phyloP scores from a whole-genome alignment of 257 asterid species.

The Lantana camara region DNA sequence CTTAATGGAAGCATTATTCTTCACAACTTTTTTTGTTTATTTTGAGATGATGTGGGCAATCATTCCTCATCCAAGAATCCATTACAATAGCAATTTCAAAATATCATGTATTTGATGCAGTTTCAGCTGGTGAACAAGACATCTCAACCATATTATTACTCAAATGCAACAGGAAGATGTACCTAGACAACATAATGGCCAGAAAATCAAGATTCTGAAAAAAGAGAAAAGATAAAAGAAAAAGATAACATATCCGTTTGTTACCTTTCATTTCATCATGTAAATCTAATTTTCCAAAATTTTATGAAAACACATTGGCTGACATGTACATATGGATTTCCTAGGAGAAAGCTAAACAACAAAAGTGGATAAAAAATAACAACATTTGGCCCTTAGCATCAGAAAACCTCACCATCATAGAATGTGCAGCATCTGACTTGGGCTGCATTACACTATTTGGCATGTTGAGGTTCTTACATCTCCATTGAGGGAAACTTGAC shows the following conservation, averaged over 20 bases:
- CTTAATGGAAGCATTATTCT: constrained; percentile 11
- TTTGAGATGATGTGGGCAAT: constrained; percentile 19
- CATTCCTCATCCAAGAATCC: constrained; percentile 22
- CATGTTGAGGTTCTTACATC: constrained; percentile 28
- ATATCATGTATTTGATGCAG: neutral
- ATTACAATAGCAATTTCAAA: constrained; percentile 18
- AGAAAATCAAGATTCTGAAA: neutral
- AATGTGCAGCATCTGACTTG: constrained; percentile 2
- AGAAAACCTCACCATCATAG: constrained; percentile 20
- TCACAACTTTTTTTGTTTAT: constrained; percentile 5
- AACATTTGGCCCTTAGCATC: constrained; percentile 14
- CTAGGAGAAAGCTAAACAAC: constrained; percentile 27
- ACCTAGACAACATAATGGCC: constrained; percentile 8
- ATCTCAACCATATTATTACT: constrained; percentile 11
- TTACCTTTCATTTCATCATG: constrained; percentile 22
- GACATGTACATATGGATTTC: constrained; percentile 19
- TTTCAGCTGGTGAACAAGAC: neutral
- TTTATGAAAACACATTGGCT: constrained; percentile 8
- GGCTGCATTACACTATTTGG: constrained; percentile 15
- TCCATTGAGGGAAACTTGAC: constrained; percentile 11
- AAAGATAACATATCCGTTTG: neutral
- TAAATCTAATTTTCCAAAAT: constrained; percentile 18
- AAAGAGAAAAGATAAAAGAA: neutral
- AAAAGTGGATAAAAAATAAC: constrained; percentile 20
- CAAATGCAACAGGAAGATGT: neutral